Evolutionary conservation across 2,329 filamentous ascomycete genomes (phyloP).

Genomic region (Volutella citrinella): DNA sequence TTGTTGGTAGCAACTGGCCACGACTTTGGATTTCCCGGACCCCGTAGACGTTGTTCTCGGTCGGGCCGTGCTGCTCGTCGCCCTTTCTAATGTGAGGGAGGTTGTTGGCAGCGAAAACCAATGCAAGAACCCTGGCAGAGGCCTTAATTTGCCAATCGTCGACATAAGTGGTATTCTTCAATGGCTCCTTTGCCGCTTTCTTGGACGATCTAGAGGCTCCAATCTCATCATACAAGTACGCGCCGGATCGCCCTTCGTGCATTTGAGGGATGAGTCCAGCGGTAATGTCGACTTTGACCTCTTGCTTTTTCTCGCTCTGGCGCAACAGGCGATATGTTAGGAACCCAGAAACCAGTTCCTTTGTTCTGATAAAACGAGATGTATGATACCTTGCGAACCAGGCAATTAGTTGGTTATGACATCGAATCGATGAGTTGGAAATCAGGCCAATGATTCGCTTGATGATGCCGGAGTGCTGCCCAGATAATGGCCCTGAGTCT

Average conservation of each 20-base stretch:
- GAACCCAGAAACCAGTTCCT: slow-evolving; percentile 75
- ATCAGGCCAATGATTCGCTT: slow-evolving; percentile 81
- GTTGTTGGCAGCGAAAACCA: slow-evolving; percentile 82
- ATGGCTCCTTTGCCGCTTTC: slow-evolving; percentile 52
- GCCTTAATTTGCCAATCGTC: slow-evolving; percentile 91
- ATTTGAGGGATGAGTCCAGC: slow-evolving; percentile 72
- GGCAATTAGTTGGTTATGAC: slow-evolving; percentile 71
- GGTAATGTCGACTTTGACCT: slow-evolving; percentile 57
- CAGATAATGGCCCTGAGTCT: slow-evolving; percentile 46
- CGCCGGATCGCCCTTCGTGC: slow-evolving; percentile 61
- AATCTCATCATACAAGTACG: slow-evolving; percentile 76
- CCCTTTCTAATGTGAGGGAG: slow-evolving; percentile 35
- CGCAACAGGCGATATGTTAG: slow-evolving; percentile 76
- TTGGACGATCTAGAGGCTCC: slow-evolving; percentile 50
- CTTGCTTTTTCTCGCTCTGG: slow-evolving; percentile 65
- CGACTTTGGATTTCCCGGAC: slow-evolving; percentile 30
- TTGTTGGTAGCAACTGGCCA: slow-evolving; percentile 72
- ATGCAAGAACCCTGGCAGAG: slow-evolving; percentile 72
- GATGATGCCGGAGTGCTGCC: slow-evolving; percentile 77
- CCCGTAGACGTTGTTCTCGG: slow-evolving; percentile 23
- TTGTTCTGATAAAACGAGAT: slow-evolving; percentile 65
- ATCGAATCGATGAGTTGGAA: slow-evolving; percentile 70
- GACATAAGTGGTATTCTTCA: slow-evolving; percentile 61
- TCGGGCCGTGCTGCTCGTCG: slow-evolving; percentile 19
- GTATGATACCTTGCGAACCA: slow-evolving; percentile 76